phyloP scores from a whole-genome alignment of 78 protist species.

The Cavenderia fasciculata region DNA sequence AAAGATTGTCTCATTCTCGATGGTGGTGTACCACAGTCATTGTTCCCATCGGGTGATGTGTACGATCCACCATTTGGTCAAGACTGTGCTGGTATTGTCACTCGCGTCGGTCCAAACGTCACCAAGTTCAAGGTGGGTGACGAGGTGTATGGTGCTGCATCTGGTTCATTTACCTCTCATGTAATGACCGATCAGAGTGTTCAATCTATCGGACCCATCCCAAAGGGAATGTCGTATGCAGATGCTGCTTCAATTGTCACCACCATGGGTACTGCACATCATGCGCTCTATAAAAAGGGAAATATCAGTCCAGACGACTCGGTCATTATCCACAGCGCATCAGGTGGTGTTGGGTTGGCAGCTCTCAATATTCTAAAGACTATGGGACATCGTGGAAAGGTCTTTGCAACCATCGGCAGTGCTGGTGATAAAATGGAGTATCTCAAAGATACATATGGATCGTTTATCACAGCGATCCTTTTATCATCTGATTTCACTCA shows the following conservation, averaged over 20 bases:
- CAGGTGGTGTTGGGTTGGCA: constrained; percentile 3
- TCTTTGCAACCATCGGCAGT: not conserved
- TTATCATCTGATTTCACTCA: not conserved
- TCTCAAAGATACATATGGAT: not conserved
- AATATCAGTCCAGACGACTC: not conserved
- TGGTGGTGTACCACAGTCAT: not conserved
- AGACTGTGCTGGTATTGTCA: constrained; percentile 36
- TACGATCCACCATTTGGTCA: constrained; percentile 13
- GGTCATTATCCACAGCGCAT: not conserved
- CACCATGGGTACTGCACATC: not conserved
- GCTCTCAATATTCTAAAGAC: constrained; percentile 4
- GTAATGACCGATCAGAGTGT: not conserved
- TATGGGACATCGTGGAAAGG: not conserved
- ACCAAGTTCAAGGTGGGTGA: constrained; percentile 41
- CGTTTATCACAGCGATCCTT: not conserved
- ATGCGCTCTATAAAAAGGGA: not conserved
- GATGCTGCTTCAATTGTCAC: constrained; percentile 24
- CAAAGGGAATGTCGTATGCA: not conserved
- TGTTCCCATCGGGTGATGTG: not conserved
- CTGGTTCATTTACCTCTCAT: not conserved
- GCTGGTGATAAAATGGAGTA: constrained; percentile 4
- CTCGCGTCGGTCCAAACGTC: not conserved
- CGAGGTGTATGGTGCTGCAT: constrained; percentile 18
- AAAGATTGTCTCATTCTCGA: not conserved
- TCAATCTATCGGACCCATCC: not conserved